Evolutionary conservation across 1,139 yeast species (phyloP), one percentile per base, ranked within the genome.

Genomic region (Blastobotrys serpentis): DNA sequence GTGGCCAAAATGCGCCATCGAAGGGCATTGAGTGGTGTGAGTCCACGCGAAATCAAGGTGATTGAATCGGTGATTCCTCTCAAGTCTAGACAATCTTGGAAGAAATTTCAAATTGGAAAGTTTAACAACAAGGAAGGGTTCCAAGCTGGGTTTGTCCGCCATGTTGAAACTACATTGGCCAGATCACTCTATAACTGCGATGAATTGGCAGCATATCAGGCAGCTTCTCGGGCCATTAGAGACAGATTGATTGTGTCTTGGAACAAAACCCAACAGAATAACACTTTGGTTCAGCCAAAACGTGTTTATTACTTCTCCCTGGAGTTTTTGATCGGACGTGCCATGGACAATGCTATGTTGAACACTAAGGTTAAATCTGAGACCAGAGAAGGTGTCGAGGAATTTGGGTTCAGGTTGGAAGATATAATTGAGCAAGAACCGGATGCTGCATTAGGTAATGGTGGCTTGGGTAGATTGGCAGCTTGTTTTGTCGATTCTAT

Each of bases 261-360:
- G 97, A 88, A 90, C 64, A 84, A 84, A 66, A 89, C 97, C 45
- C 97, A 89, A 70, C 96, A 89, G 68, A 77, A 80, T 59, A 94
- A 87, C 67, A 87, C 97, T 16, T 69, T 85, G 48, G 81, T 81
- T 59, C 95, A 86, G 65, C 88, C 87, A 47, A 90, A 90, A 70
- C 75, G 97, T 56, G 84, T 89, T 41, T 90, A 90, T 70, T 90
- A 89, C 66, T 70, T 89, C 55, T 86, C 95, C 2, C 74, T 90
- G 58, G 97, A 90, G 70, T 90, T 88, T 66, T 74, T 90, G 57
- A 88, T 90, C 96, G 97, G 98, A 42, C 79, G 96, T 61, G 96
- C 97, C 44, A 76, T 90, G 77, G 97, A 90, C 69, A 90, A 89
- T 66, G 96, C 97, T 36, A 73, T 90, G 71, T 85, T 88, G 68